Base-by-base conservation (phyloP, 257 asterid genomes). In the Capsicum chinense region DNA sequence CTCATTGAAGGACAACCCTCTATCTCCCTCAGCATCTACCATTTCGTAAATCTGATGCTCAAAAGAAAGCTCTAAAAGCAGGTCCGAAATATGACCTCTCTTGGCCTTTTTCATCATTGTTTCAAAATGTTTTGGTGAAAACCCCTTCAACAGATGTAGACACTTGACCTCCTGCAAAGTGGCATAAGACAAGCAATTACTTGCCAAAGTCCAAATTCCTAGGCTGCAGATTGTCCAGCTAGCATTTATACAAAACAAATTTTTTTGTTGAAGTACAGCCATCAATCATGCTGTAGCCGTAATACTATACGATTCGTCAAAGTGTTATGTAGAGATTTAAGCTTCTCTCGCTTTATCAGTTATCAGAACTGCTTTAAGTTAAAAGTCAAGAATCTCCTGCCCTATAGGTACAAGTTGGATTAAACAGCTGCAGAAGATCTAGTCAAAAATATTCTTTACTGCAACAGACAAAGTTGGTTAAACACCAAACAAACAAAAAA, bases 31-130 rank as follows among this genome's bases (percentile, higher is more conserved):
- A 60, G 91, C 93, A 90, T 96, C 98, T 88, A 93, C 89, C 92
- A 94, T 91, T 88, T 94, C 98, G 86, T 94, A 93, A 80, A 91
- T 87, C 85, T 96, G 99, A 80, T 95, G 95, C 90, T 92, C 89
- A 79, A 96, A 86, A 56, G 98, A 97, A 88, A 96, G 97, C 88
- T 96, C 99, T 79, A 93, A 90, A 85, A 96, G 88, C 88, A 91
- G 94, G 79, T 96, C 98, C 1, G 97, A 92, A 78, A 89, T 85
- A 86, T 88, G 95, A 82, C 95, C 97, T 90, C 93, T 88, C 91
- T 91, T 93, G 88, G 86, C 87, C 81, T 82, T 87, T 85, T 87
- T 87, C 54, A 78, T 57, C 37, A 90, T 71, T 84, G 90, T 93
- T 81, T 92, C 93, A 88, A 95, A 93, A 86, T 85, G 86, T 73